phyloP scores from a whole-genome alignment of 2,329 filamentous ascomycete species.

The Penicillium concentricum region DNA sequence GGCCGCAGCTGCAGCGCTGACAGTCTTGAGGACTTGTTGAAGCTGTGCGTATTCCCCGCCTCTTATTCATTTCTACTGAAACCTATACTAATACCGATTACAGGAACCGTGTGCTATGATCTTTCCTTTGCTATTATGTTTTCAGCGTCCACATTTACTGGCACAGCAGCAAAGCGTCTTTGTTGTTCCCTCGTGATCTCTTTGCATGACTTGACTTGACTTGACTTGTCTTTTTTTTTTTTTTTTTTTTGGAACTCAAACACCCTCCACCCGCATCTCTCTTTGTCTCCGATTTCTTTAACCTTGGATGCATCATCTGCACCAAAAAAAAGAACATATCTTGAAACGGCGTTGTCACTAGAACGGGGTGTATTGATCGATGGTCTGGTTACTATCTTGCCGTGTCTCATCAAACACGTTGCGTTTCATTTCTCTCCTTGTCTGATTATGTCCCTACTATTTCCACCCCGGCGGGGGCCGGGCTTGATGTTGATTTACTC shows the following conservation, averaged over 20 bases:
- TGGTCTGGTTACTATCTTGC: constrained; percentile 10
- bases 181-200: constrained; percentile 5
- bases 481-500: constrained; percentile 13
- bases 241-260: no score
- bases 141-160: not conserved
- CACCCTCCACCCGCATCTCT: not conserved
- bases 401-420: not conserved
- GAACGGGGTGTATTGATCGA: constrained; percentile 1
- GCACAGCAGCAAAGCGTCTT: constrained; percentile 12
- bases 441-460: constrained; percentile 3
- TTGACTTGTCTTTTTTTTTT: not conserved
- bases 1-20: constrained; percentile 51
- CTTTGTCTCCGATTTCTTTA: not conserved
- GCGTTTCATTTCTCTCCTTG: constrained; percentile 10
- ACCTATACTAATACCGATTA: not conserved
- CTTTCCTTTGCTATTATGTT: not conserved
- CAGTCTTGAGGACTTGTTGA: constrained; percentile 58
- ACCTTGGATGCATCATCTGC: not conserved
- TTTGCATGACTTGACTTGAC: not conserved
- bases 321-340: not conserved
- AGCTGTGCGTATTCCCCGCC: constrained; percentile 46
- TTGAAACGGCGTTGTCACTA: constrained; percentile 13
- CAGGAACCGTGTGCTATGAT: constrained; percentile 34
- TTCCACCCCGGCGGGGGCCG: not conserved
- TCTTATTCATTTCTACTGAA: not conserved